Conservation (phyloP, 257 asterid genomes). For the Solanum piurae region DNA sequence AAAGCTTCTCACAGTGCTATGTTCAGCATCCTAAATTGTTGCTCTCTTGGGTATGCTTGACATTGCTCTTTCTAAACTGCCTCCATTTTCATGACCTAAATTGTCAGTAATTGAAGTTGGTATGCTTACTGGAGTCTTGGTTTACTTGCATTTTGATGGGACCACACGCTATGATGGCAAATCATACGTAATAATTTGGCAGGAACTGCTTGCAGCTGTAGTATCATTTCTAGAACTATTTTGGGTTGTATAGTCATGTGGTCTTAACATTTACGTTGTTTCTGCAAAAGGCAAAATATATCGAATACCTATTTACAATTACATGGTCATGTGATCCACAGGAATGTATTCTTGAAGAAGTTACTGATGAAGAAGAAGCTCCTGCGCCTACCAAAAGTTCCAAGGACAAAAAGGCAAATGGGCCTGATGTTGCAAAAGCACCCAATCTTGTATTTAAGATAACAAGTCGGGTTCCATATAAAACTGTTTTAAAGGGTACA, state of each 20-base stretch:
- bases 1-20: neutral
- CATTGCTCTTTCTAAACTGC: neutral
- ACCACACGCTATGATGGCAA: neutral
- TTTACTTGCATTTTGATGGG: neutral
- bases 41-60: neutral
- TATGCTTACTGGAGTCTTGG: neutral
- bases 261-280: neutral
- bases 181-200: neutral
- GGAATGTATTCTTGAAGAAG: constrained; percentile 96
- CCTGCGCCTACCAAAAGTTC: constrained; percentile 81
- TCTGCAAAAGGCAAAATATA: neutral
- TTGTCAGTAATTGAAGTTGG: neutral
- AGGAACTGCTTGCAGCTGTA: neutral
- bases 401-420: constrained; percentile 87
- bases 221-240: neutral
- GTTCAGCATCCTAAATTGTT: neutral
- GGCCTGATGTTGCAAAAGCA: constrained; percentile 57
- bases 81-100: neutral
- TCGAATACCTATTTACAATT: neutral
- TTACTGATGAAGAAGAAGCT: constrained; percentile 73
- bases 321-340: constrained; percentile 9
- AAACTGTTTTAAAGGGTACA: constrained; percentile 81
- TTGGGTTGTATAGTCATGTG: neutral
- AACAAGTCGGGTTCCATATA: constrained; percentile 82
- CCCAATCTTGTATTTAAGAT: constrained; percentile 77